Evolutionary conservation across 2,329 filamentous ascomycete species (phyloP), one percentile per base, ranked within the genome.

Genomic region (Colletotrichum magnum): DNA sequence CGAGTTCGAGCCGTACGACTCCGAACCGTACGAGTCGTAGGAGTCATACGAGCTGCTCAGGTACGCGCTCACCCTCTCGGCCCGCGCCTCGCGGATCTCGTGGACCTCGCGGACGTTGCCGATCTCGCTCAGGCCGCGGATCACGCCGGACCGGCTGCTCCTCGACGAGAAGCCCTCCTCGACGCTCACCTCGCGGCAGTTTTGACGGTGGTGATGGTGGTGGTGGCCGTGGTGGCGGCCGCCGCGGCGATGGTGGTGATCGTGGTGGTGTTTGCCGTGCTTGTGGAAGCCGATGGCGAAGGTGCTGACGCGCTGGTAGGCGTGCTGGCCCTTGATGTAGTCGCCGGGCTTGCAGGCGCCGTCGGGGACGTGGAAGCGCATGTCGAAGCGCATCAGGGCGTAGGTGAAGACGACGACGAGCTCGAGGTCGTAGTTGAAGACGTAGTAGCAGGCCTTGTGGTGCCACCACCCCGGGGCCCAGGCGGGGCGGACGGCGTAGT

Each of bases 361-460:
- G 76, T 96, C 83, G 64, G 68, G 68, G 53, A 70, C 50, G 53
- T 92, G 86, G 82, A 95, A 97, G 50, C 93, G 88, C 70, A 86
- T 85, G 77, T 97, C 94, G 70, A 96, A 90, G 39, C 94, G 87
- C 21, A 86, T 79, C 16, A 92, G 75, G 0, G 90, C 86, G 79
- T 93, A 95, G 9, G 90, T 81, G 61, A 85, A 87, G 5, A 95
- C 85, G 45, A 94, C 89, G 26, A 92, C 76, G 48, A 95, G 82
- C 79, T 97, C 94, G 45, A 95, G 84, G 16, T 82, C 83, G 76
- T 93, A 97, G 81, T 93, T 93, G 83, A 96, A 93, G 76, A 90
- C 81, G 82, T 96, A 97, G 83, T 94, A 97, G 74, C 88, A 89
- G 2, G 90, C 87, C 77, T 91, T 93, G 75, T 83, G 83, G 74